phyloP scores from a whole-genome alignment of 768 basidiomycete genomes.

The Amanita molliuscula region DNA sequence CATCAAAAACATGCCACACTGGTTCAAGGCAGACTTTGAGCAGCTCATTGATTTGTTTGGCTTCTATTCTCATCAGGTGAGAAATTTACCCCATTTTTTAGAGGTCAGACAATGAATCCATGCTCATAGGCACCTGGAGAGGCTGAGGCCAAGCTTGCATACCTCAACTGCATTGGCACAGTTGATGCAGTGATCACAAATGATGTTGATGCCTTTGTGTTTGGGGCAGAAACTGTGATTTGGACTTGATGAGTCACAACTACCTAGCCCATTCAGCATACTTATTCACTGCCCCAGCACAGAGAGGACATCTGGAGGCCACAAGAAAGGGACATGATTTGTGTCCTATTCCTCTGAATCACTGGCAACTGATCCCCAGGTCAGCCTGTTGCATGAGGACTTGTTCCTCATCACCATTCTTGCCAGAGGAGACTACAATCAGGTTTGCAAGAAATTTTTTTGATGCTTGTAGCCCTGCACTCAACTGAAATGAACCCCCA shows the following conservation, averaged over 20 bases:
- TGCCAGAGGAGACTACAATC: background rate
- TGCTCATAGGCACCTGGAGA: no score
- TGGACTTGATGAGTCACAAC: background rate
- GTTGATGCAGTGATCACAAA: background rate
- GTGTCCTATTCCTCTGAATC: no score
- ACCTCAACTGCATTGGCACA: background rate
- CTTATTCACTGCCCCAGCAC: background rate
- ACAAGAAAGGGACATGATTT: no score
- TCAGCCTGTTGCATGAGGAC: background rate
- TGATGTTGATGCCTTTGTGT: background rate
- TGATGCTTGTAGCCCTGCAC: background rate
- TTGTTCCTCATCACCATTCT: background rate
- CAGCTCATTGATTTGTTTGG: background rate
- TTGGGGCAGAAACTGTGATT: background rate
- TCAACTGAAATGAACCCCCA: background rate
- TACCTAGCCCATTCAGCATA: background rate
- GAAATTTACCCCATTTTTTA: background rate
- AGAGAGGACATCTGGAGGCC: no score
- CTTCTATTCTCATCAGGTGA: conserved; percentile 14
- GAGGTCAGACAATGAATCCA: background rate
- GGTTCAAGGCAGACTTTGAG: background rate
- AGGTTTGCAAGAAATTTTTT: background rate
- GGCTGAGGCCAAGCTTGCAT: background rate
- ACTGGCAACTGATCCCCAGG: background rate
- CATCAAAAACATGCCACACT: conserved; percentile 6